Percentiles rank a stretch among this genome's conserved stretches.
Conservation (phyloP, 1,139 yeast genomes). For the Yamadazyma triangularis region DNA sequence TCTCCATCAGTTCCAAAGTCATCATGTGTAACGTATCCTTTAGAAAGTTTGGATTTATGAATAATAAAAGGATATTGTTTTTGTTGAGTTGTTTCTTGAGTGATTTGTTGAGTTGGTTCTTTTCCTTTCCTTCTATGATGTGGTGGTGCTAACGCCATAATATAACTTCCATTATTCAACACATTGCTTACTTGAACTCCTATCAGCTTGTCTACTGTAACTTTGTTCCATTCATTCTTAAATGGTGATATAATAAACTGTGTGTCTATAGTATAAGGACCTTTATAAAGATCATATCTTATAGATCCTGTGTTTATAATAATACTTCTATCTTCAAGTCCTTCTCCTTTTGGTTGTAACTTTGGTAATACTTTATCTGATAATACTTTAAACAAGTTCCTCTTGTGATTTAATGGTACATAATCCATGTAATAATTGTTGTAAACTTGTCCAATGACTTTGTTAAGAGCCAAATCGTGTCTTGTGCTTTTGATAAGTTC, state of each 20-base stretch:
- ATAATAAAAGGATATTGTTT: slow-evolving; percentile 7
- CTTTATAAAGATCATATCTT: slow-evolving; percentile 83
- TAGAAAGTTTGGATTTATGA: slow-evolving; percentile 18
- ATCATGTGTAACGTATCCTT: slow-evolving; percentile 79
- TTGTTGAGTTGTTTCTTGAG: neutral
- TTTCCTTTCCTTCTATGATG: too few species aligned
- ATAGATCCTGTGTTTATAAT: slow-evolving; percentile 85
- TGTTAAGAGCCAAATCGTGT: slow-evolving; percentile 48
- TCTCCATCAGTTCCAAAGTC: slow-evolving; percentile 86
- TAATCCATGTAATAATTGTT: slow-evolving; percentile 61
- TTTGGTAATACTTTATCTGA: slow-evolving; percentile 56
- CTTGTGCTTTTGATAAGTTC: slow-evolving; percentile 43
- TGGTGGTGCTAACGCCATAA: slow-evolving; percentile 25
- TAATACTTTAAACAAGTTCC: slow-evolving; percentile 59
- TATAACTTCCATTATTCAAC: slow-evolving; percentile 49
- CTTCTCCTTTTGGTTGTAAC: slow-evolving; percentile 20
- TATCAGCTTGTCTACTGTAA: slow-evolving; percentile 47
- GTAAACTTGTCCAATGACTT: slow-evolving; percentile 61
- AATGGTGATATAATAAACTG: slow-evolving; percentile 87
- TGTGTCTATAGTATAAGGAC: slow-evolving; percentile 77
- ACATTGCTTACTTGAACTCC: slow-evolving; percentile 46
- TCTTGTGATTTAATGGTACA: slow-evolving; percentile 59
- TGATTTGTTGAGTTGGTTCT: too few species aligned
- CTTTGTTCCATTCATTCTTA: slow-evolving; percentile 67
- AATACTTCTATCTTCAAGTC: slow-evolving; percentile 47